Evolutionary conservation across 768 basidiomycete species (phyloP).

Genomic region (Ramaria rubella): DNA sequence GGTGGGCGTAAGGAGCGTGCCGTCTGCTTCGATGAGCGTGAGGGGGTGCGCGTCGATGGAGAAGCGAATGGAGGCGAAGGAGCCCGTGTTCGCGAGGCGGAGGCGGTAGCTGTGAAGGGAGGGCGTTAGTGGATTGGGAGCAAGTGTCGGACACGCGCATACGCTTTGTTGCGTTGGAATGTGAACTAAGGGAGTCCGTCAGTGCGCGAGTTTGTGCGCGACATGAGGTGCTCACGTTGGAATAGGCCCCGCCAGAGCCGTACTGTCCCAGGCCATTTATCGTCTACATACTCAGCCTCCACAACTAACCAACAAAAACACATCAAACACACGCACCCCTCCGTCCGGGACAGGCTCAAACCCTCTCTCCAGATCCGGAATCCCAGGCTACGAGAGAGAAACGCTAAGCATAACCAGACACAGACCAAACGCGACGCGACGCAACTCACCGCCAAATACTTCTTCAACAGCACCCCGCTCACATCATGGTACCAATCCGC

Average conservation of each 20-base stretch:
- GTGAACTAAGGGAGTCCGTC: slow-evolving; percentile 22
- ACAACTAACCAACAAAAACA: neutral
- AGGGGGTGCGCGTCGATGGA: slow-evolving; percentile 42
- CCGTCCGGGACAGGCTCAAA: neutral
- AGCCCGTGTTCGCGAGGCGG: slow-evolving; percentile 41
- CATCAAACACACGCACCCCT: neutral
- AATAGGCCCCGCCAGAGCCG: slow-evolving; percentile 25
- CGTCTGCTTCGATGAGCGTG: slow-evolving; percentile 44
- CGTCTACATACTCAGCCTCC: slow-evolving; percentile 15
- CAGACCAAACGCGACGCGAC: no score
- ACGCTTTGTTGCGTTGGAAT: slow-evolving; percentile 28
- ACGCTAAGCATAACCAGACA: no score
- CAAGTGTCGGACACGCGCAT: neutral
- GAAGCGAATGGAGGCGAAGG: slow-evolving; percentile 41
- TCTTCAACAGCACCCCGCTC: slow-evolving; percentile 21
- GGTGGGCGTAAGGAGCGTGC: slow-evolving; percentile 35
- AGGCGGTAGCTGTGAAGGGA: slow-evolving; percentile 37
- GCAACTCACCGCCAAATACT: slow-evolving; percentile 19
- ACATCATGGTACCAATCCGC: slow-evolving; percentile 31
- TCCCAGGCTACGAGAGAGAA: no score
- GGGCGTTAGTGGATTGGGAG: neutral
- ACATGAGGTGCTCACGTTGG: slow-evolving; percentile 17
- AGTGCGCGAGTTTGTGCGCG: neutral
- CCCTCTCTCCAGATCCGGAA: neutral
- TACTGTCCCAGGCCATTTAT: slow-evolving; percentile 32